phyloP scores from a whole-genome alignment of 2,329 filamentous ascomycete genomes.

The Colletotrichum tabaci region DNA sequence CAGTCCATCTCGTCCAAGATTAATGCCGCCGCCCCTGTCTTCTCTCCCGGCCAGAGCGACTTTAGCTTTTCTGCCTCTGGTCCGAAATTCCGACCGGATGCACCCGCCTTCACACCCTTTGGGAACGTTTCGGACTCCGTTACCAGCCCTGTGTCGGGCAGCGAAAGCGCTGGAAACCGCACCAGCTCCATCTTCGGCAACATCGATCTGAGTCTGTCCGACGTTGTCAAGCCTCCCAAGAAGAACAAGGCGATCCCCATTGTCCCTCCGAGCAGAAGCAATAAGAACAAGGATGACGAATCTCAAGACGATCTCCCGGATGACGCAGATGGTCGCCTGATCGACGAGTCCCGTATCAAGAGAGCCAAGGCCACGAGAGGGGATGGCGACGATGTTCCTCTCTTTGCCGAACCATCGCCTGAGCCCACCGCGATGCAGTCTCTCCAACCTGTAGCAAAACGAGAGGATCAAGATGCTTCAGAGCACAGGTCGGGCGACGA shows the following conservation, averaged over 20 bases:
- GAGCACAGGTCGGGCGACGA: conserved; percentile 50
- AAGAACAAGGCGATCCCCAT: conserved; percentile 90
- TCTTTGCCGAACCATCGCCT: conserved; percentile 74
- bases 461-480: conserved; percentile 31
- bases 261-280: conserved; percentile 72
- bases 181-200: conserved; percentile 77
- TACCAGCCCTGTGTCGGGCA: conserved; percentile 62
- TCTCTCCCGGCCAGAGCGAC: conserved; percentile 76
- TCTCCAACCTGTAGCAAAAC: conserved; percentile 25
- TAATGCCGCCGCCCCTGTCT: conserved; percentile 78
- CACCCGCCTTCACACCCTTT: conserved; percentile 81
- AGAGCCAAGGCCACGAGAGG: conserved; percentile 76
- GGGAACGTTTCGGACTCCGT: conserved; percentile 63
- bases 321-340: conserved; percentile 72
- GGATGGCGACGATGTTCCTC: conserved; percentile 80
- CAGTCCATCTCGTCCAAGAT: conserved; percentile 67
- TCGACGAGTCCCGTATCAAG: conserved; percentile 81
- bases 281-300: conserved; percentile 49
- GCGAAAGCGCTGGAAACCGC: conserved; percentile 58
- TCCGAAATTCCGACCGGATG: conserved; percentile 81
- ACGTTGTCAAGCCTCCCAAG: conserved; percentile 76
- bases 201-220: conserved; percentile 74
- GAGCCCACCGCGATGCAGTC: conserved; percentile 45
- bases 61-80: conserved; percentile 79
- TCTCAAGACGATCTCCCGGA: conserved; percentile 54